These are phyloP conservation scores for Orbilia brochopaga DNA, from an alignment of 2,329 filamentous ascomycete species.

Conservation along the genomic window DNA sequence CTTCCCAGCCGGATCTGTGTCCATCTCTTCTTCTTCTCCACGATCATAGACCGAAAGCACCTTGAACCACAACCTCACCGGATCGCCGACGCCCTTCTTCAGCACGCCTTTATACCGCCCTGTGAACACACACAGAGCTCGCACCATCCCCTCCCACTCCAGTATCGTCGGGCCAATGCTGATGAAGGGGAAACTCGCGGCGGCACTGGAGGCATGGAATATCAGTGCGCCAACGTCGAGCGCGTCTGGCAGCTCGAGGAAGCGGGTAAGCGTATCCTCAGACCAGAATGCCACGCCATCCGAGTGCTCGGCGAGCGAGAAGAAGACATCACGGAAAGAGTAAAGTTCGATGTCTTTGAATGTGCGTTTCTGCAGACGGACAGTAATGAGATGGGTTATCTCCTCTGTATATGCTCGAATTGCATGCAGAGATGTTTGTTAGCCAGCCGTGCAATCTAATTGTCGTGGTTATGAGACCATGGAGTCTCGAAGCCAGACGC, in stretches of 20 bases:
- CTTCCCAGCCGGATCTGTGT: conserved; percentile 57
- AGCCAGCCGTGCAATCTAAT: not conserved
- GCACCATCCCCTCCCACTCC: conserved; percentile 72
- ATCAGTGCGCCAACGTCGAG: conserved; percentile 71
- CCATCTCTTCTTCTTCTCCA: conserved; percentile 54
- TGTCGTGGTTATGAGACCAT: too few relatives aligned
- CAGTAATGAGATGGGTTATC: conserved; percentile 52
- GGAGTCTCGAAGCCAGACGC: too few relatives aligned
- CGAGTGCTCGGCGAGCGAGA: conserved; percentile 68
- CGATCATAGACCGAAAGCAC: conserved; percentile 75
- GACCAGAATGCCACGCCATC: conserved; percentile 71
- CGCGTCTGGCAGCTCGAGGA: conserved; percentile 75
- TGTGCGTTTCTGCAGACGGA: conserved; percentile 69
- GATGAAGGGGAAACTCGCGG: conserved; percentile 76
- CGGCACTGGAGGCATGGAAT: conserved; percentile 73
- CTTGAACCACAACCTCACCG: conserved; percentile 71
- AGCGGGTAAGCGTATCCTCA: conserved; percentile 72
- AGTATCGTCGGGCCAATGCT: conserved; percentile 71
- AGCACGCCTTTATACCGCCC: conserved; percentile 71
- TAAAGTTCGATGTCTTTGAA: conserved; percentile 75
- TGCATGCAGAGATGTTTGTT: not conserved
- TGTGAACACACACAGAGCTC: conserved; percentile 75
- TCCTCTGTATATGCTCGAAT: conserved; percentile 47
- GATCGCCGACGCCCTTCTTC: conserved; percentile 58
- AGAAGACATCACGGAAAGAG: conserved; percentile 76